Evolutionary conservation across 495 filamentous ascomycete species (phyloP), one percentile per base, ranked within the genome.

Genomic region (Endocarpon pusillum): DNA sequence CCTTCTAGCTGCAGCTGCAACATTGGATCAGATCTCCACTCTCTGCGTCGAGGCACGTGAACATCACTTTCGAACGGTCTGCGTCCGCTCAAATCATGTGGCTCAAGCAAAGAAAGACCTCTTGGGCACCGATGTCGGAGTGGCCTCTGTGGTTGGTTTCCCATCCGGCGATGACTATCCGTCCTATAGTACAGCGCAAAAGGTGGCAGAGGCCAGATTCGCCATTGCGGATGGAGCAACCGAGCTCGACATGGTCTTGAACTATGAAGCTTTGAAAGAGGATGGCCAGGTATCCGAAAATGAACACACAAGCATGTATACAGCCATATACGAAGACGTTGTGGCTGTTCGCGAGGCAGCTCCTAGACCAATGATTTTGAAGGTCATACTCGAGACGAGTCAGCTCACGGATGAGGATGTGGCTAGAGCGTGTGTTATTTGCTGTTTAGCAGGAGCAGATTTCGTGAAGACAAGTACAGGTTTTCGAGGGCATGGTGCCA

Each of bases 381-480:
- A 81, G 49, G 64, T 74, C 29, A 81, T 81, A 36, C 46, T 81
- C 26, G 76, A 81, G 48, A 74, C 73, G 4, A 66, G 65, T 1
- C 60, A 72, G 41, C 58, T 81, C 11, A 50, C 58, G 4, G 46
- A 42, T 10, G 47, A 62, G 10, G 56, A 77, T 47, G 63, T 78
- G 38, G 61, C 78, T 29, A 70, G 71, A 8, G 73, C 62, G 8
- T 66, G 64, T 19, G 52, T 63, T n/a, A 59, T 78, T 26, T 58
- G 61, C 1, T 64, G 66, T 15, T 57, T 66, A 33, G 75, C 76
- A 18, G 65, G 62, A 4, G 75, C 67, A 22, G 66, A 73, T 40
- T 80, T 65, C 35, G 65, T 81, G 30, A 81, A 81, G 54, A 80
- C 76, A 8, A 74, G 69, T 32, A 79, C 76, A 3, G 76, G 76